A percentile compares a stretch with the other conserved stretches of the same genome.
These are phyloP conservation scores for Penicillium longicatenatum DNA, from an alignment of 495 filamentous ascomycete genomes.

Conservation along the genomic window DNA sequence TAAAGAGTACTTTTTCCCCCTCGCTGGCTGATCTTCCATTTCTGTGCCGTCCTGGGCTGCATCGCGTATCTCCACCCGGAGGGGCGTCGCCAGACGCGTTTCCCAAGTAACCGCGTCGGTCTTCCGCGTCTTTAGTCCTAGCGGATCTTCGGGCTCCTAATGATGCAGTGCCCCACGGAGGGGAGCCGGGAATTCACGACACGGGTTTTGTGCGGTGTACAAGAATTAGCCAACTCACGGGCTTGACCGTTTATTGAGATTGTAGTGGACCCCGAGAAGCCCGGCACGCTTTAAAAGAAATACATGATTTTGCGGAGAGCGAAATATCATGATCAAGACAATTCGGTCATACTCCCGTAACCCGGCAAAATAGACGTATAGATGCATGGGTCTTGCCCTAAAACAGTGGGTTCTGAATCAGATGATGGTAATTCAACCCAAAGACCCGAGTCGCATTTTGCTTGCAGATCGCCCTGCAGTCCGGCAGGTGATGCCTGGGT, in stretches of 20 bases:
- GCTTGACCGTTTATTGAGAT: conserved; percentile 1
- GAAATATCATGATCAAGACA: background rate
- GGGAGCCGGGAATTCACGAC: conserved; percentile 22
- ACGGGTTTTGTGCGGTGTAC: conserved; percentile 23
- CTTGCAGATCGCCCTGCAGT: conserved; percentile 25
- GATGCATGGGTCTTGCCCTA: conserved; percentile 11
- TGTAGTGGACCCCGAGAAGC: conserved; percentile 1
- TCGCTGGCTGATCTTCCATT: conserved; percentile 8
- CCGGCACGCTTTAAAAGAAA: background rate
- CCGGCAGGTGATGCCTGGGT: conserved; percentile 24
- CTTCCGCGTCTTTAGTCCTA: conserved; percentile 21
- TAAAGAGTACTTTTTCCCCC: background rate
- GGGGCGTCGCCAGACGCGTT: conserved; percentile 29
- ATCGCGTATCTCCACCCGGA: conserved; percentile 17
- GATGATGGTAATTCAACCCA: conserved; percentile 22
- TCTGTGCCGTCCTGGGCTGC: conserved; percentile 9
- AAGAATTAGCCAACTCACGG: conserved; percentile 14
- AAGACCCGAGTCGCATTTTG: conserved; percentile 21
- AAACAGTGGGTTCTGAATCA: conserved; percentile 14
- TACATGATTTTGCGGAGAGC: background rate
- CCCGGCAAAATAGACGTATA: background rate
- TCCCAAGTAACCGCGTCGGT: conserved; percentile 36
- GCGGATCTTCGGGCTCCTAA: conserved; percentile 25
- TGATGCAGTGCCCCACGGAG: conserved; percentile 31
- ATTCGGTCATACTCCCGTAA: background rate